phyloP scores from a whole-genome alignment of 2,329 filamentous ascomycete species.

The Botryotinia narcissicola region DNA sequence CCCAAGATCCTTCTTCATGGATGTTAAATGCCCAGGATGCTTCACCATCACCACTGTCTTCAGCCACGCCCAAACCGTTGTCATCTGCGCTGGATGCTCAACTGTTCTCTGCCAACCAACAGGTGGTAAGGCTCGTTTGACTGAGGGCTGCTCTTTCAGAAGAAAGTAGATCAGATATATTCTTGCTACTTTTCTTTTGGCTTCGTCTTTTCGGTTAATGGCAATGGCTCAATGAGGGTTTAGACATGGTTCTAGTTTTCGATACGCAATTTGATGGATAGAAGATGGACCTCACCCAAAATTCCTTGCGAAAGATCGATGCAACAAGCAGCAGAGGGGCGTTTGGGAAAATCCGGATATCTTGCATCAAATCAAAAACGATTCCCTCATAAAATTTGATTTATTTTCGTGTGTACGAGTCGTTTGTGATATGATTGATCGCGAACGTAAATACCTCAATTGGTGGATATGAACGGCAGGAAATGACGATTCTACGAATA shows the following conservation, averaged over 20 bases:
- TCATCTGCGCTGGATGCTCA: conserved; percentile 99
- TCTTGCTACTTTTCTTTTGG: conserved; percentile 42
- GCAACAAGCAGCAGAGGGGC: conserved; percentile 51
- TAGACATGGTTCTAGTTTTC: conserved; percentile 29
- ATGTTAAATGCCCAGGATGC: conserved; percentile 99
- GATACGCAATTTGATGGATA: conserved; percentile 61
- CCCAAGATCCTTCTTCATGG: conserved; percentile 99
- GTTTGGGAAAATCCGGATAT: conserved; percentile 77
- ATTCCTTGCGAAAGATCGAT: conserved; percentile 45
- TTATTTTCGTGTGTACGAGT: conserved; percentile 32
- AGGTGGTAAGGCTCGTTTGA: conserved; percentile 97
- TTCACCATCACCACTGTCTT: conserved; percentile 99
- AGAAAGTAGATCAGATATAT: conserved; percentile 80
- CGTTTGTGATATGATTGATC: conserved; percentile 35
- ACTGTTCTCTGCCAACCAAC: conserved; percentile 99
- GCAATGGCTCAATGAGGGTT: conserved; percentile 32
- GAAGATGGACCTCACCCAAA: conserved; percentile 61
- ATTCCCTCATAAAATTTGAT: conserved; percentile 30
- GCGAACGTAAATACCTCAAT: conserved; percentile 45
- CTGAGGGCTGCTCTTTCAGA: conserved; percentile 99
- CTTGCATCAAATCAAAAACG: conserved; percentile 59
- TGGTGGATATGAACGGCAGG: conserved; percentile 42
- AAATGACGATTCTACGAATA: conserved; percentile 58
- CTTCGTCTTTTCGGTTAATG: conserved; percentile 34
- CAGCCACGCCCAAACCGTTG: conserved; percentile 99